Evolutionary conservation across 768 basidiomycete genomes (phyloP).

Genomic region (Trichaptum fuscoviolaceum): DNA sequence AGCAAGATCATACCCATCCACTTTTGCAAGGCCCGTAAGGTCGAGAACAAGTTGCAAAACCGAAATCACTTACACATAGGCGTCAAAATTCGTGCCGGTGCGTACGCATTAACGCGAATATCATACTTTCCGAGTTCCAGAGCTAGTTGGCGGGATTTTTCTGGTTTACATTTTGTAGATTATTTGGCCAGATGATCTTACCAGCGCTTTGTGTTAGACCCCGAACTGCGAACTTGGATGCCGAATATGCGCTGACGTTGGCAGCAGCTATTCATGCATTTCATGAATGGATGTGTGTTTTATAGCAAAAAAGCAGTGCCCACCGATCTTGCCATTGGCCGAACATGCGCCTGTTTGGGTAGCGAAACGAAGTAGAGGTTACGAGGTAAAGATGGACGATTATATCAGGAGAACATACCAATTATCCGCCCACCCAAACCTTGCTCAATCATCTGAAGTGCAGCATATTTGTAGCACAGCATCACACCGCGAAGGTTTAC

Average conservation of each 20-base stretch:
- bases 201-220: constrained; percentile 21
- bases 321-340: neutral
- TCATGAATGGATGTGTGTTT: neutral
- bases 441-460: constrained; percentile 12
- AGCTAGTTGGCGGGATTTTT: constrained; percentile 19
- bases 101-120: constrained; percentile 41
- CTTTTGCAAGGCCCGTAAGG: neutral
- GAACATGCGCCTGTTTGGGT: neutral
- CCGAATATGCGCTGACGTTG: constrained; percentile 10
- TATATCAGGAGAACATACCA: neutral
- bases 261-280: neutral
- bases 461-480: constrained; percentile 10
- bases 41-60: neutral
- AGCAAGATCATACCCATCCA: neutral
- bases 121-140: constrained; percentile 30
- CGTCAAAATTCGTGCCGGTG: constrained; percentile 18
- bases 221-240: constrained; percentile 20
- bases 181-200: constrained; percentile 11
- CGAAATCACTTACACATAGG: constrained; percentile 12
- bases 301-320: neutral
- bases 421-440: constrained; percentile 11
- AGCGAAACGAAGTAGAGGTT: neutral
- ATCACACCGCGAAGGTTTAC: constrained; percentile 11
- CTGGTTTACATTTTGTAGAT: neutral
- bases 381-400: neutral